Base-by-base conservation (phyloP, 1,284 basidiomycete species). In the Naganishia sp. region DNA sequence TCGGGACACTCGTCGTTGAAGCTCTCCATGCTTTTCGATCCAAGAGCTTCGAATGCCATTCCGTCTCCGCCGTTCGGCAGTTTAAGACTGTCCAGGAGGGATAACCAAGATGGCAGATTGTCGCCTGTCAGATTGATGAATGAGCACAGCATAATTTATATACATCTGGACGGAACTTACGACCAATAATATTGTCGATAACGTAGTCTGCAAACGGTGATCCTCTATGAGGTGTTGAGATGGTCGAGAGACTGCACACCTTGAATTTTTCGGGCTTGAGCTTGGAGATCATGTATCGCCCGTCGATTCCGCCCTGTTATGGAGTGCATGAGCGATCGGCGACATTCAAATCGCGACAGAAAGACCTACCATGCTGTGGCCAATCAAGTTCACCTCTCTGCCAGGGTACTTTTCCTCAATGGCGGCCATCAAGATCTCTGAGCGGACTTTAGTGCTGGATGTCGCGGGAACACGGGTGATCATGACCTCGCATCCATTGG, bases 181-280 rank as follows among this genome's bases (percentile, higher is more conserved):
- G 83, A 3, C 92, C 82, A 46, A 83, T 89, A 11, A 94, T 82
- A 49, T 92, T 88, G 28, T 87, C 84, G 54, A 98, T 86, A 73
- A 98, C 89, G 76, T 92, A 90, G 77, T 94, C 90, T 1, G 94
- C 94, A 73, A 97, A 96, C 1, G 89, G 83, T n/a, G 91, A 93
- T 21, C 94, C 94, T 55, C 90, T 87, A 72, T 97, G 94, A 3
- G 94, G 94, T 0, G 91, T 90, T 23, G 92, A 79, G 74, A 97
- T 91, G n/a, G 94, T 96, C 2, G 94, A 96, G 49, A 96, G 82
- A 16, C 88, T 90, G 45, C 90, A 84, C 21, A 95, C 88, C 23
- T 77, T 81, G 76, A 85, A 85, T 31, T 72, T 73, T 39, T 69
- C 78, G 3, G 80, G 79, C 63, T 76, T 74, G n/a, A 83, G 72